These are phyloP conservation scores for Fagus crenata DNA, from an alignment of 306 rosid species.

Conservation along the genomic window DNA sequence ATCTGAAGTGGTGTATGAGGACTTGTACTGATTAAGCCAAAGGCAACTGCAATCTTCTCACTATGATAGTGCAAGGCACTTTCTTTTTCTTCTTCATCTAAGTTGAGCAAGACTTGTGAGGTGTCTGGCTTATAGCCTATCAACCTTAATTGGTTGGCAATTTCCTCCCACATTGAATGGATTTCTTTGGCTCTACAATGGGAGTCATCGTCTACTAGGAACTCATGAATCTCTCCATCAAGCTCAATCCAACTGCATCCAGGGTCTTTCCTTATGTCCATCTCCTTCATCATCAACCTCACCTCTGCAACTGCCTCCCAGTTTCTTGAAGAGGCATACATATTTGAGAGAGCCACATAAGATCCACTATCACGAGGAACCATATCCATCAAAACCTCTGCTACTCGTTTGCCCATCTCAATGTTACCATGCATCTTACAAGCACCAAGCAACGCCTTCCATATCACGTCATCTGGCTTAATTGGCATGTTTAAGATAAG, in stretches of 20 bases:
- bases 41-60: slow-evolving; percentile 86
- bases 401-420: slow-evolving; percentile 55
- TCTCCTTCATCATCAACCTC: slow-evolving; percentile 68
- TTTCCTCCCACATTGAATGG: slow-evolving; percentile 58
- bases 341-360: slow-evolving; percentile 77
- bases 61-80: slow-evolving; percentile 59
- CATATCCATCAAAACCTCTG: slow-evolving; percentile 54
- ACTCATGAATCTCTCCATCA: slow-evolving; percentile 67
- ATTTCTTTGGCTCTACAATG: slow-evolving; percentile 68
- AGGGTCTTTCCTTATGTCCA: slow-evolving; percentile 77
- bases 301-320: slow-evolving; percentile 72
- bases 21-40: slow-evolving; percentile 65
- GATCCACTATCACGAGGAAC: slow-evolving; percentile 76
- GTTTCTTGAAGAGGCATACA: slow-evolving; percentile 62
- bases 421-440: slow-evolving; percentile 64
- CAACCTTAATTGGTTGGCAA: slow-evolving; percentile 49
- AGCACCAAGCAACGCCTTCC: slow-evolving; percentile 88
- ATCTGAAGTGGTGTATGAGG: slow-evolving; percentile 51
- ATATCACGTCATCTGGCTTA: slow-evolving; percentile 63
- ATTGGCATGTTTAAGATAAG: slow-evolving; percentile 63
- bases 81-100: slow-evolving; percentile 58
- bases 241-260: slow-evolving; percentile 82
- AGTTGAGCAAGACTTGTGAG: slow-evolving; percentile 62
- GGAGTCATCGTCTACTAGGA: slow-evolving; percentile 72
- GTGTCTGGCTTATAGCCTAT: slow-evolving; percentile 56